Evolutionary conservation across 1,284 basidiomycete genomes (phyloP).

Genomic region (Cryptococcus wingfieldii): DNA sequence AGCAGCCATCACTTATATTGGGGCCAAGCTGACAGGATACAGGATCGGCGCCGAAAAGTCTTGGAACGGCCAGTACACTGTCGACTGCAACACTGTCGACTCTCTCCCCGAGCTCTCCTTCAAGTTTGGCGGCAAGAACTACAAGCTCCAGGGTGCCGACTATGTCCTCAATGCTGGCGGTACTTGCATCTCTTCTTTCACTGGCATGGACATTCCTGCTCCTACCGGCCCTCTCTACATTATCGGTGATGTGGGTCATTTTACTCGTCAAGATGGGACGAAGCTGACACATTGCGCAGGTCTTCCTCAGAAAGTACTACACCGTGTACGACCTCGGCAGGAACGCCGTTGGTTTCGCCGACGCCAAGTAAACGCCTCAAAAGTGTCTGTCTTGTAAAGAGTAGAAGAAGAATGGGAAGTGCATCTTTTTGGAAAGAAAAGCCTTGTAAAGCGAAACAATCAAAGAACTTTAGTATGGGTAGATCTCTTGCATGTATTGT

Average conservation of each 20-base stretch:
- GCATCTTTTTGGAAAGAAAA: not conserved
- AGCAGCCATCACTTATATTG: conserved; percentile 23
- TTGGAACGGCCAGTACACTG: conserved; percentile 90
- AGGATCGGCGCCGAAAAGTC: conserved; percentile 81
- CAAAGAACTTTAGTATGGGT: not conserved
- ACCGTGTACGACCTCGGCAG: conserved; percentile 87
- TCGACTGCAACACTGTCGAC: conserved; percentile 83
- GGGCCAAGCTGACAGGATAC: conserved; percentile 14
- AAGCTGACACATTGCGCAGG: conserved; percentile 11
- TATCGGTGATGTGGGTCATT: conserved; percentile 60
- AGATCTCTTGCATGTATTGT: not conserved
- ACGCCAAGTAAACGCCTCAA: conserved; percentile 21
- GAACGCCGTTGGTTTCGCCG: conserved; percentile 45
- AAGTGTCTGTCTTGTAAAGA: too few relatives aligned
- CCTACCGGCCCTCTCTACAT: conserved; percentile 90
- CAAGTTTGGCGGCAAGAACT: conserved; percentile 74
- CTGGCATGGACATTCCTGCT: conserved; percentile 83
- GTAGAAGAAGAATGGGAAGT: not conserved
- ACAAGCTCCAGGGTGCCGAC: conserved; percentile 75
- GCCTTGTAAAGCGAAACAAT: not conserved
- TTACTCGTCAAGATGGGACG: not conserved
- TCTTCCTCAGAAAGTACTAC: conserved; percentile 82
- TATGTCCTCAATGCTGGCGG: conserved; percentile 86
- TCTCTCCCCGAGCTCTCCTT: conserved; percentile 81
- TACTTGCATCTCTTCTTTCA: conserved; percentile 92